A percentile compares a stretch with the other conserved stretches of the same genome.
Evolutionary conservation across 306 rosid species (phyloP).

Genomic region (Ormosia semicastrata): DNA sequence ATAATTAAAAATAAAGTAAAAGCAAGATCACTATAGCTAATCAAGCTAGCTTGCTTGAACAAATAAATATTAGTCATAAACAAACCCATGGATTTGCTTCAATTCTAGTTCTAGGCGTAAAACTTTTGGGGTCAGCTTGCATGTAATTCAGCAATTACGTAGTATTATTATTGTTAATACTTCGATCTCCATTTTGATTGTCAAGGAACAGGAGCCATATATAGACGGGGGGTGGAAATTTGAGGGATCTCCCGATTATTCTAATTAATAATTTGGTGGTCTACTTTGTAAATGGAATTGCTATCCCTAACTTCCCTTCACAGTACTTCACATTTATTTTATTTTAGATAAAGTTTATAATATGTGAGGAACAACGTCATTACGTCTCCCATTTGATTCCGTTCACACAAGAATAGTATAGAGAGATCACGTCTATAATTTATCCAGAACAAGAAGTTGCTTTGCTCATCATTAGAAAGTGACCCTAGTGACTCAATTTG

Average conservation of each 20-base stretch:
- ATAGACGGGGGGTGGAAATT: not conserved
- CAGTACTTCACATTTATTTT: not conserved
- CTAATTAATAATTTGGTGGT: not conserved
- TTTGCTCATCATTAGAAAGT: slow-evolving; percentile 6
- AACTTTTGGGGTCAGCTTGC: not conserved
- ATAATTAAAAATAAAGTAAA: not conserved
- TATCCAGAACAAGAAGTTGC: not conserved
- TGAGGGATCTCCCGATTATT: not conserved
- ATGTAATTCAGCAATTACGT: not conserved
- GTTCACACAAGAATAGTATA: slow-evolving; percentile 34
- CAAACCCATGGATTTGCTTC: not conserved
- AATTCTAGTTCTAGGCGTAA: not conserved
- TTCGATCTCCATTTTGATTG: too few species aligned
- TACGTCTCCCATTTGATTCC: slow-evolving; percentile 31
- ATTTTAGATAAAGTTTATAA: not conserved
- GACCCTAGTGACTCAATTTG: not conserved
- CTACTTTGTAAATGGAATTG: not conserved
- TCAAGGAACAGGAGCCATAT: not conserved
- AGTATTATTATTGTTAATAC: too few species aligned
- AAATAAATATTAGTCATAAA: not conserved
- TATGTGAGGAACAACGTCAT: slow-evolving; percentile 12
- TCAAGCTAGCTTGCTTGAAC: not conserved
- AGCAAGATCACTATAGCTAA: not conserved
- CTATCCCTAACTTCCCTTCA: not conserved
- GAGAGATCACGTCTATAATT: not conserved